Conservation (phyloP, 495 filamentous ascomycete genomes). For the Podospora didyma region DNA sequence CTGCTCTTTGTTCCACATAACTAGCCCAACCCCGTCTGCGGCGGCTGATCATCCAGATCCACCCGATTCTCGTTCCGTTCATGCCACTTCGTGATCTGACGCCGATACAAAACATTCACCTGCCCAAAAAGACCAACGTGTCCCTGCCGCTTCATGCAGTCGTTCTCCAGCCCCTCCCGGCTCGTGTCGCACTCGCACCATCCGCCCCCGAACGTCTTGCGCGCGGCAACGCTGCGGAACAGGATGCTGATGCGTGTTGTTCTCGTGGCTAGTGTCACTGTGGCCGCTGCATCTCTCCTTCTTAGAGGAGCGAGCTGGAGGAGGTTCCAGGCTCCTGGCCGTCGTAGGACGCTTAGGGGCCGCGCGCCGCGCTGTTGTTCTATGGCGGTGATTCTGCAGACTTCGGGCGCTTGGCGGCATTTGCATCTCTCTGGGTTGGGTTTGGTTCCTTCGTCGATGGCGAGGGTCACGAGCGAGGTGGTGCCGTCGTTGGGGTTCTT, state of each 20-base stretch:
- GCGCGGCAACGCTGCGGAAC: background rate
- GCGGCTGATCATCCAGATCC: background rate
- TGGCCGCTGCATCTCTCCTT: background rate
- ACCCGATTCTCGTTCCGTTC: background rate
- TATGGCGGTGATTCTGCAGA: background rate
- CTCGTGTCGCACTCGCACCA: background rate
- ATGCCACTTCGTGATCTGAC: background rate
- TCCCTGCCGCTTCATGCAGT: background rate
- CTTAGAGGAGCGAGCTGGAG: background rate
- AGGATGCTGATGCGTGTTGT: background rate
- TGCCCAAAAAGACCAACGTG: background rate
- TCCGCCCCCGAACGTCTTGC: background rate
- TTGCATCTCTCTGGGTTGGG: background rate
- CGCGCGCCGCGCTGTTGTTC: background rate
- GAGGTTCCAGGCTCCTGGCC: background rate
- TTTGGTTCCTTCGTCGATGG: background rate
- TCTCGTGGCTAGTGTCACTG: background rate
- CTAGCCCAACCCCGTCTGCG: too few relatives aligned
- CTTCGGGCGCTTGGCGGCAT: background rate
- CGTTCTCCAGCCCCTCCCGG: background rate
- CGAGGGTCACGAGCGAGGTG: background rate
- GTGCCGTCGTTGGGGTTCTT: background rate
- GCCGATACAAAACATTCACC: background rate
- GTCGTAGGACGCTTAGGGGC: background rate
- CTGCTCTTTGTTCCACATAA: too few relatives aligned